A percentile compares a stretch with the other conserved stretches of the same genome.
Evolutionary conservation across 805 yeast species (phyloP).

Genomic region (Debaryomyces hansenii): DNA sequence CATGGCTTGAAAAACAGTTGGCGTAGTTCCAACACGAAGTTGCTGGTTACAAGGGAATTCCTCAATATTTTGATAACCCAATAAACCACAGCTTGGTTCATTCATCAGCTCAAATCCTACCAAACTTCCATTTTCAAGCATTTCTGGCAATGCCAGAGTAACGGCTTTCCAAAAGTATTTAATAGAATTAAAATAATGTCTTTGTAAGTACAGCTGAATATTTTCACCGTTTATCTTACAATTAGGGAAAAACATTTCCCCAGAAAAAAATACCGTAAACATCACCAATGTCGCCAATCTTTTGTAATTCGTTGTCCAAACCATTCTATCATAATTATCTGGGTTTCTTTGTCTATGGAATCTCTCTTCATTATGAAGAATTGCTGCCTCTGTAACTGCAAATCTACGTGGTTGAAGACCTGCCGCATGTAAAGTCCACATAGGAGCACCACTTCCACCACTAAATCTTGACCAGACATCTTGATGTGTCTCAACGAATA

Average conservation of each 20-base stretch:
- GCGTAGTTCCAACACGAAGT: conserved; percentile 76
- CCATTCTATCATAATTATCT: conserved; percentile 74
- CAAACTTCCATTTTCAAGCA: conserved; percentile 47
- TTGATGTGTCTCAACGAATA: conserved; percentile 86
- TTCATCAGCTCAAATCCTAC: conserved; percentile 84
- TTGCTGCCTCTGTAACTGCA: conserved; percentile 71
- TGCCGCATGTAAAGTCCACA: conserved; percentile 90
- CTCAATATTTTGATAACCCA: conserved; percentile 60
- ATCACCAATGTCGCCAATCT: conserved; percentile 74
- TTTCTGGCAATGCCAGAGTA: conserved; percentile 24
- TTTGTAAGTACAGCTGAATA: conserved; percentile 76
- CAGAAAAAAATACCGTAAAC: conserved; percentile 86
- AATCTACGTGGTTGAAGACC: conserved; percentile 83
- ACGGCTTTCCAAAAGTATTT: conserved; percentile 32
- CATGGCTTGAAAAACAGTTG: conserved; percentile 75
- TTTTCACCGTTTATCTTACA: conserved; percentile 68
- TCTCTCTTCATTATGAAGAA: conserved; percentile 58
- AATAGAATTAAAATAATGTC: conserved; percentile 58
- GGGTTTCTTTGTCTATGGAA: conserved; percentile 35
- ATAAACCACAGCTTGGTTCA: conserved; percentile 79
- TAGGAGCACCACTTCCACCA: conserved; percentile 93
- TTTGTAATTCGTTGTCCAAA: conserved; percentile 88
- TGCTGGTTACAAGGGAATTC: conserved; percentile 60
- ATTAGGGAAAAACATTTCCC: conserved; percentile 73
- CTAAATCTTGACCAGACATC: conserved; percentile 89